These are phyloP conservation scores for Leptosphaerulina australis DNA, from an alignment of 2,329 filamentous ascomycete genomes.

Conservation along the genomic window DNA sequence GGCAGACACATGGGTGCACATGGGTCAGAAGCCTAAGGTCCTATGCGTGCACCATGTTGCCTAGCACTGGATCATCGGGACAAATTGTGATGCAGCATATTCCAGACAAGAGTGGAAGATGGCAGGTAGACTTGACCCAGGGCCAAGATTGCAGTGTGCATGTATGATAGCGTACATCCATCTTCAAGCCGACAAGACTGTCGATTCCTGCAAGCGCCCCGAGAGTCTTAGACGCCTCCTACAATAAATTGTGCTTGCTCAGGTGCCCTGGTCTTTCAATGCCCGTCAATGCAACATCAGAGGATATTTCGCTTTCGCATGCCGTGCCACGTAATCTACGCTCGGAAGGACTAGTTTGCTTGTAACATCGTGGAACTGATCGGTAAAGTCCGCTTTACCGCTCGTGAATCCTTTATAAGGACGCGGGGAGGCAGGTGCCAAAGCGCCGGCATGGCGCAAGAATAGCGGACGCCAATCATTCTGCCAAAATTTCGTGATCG, in stretches of 20 bases:
- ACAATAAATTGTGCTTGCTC: not conserved
- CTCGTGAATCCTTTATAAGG: not conserved
- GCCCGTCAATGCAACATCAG: not conserved
- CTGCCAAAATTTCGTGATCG: not conserved
- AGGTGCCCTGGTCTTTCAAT: not conserved
- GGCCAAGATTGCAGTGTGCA: not conserved
- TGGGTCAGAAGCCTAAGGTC: not conserved
- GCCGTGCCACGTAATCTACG: not conserved
- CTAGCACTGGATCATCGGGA: not conserved
- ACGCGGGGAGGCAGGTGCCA: not conserved
- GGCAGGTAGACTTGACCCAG: not conserved
- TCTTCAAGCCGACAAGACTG: not conserved
- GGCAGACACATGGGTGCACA: not conserved
- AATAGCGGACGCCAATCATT: not conserved
- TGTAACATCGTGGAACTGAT: not conserved
- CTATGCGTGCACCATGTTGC: constrained; percentile 1
- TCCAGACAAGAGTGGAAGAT: not conserved
- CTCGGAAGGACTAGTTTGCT: not conserved
- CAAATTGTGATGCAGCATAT: not conserved
- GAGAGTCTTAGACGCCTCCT: not conserved
- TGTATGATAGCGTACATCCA: not conserved
- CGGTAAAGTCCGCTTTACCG: not conserved
- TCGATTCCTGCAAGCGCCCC: not conserved
- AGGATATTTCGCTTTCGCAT: not conserved
- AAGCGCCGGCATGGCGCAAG: not conserved